Evolutionary conservation across 495 filamentous ascomycete genomes (phyloP), one percentile per base, ranked within the genome.

Genomic region (Lindgomyces ingoldianus): DNA sequence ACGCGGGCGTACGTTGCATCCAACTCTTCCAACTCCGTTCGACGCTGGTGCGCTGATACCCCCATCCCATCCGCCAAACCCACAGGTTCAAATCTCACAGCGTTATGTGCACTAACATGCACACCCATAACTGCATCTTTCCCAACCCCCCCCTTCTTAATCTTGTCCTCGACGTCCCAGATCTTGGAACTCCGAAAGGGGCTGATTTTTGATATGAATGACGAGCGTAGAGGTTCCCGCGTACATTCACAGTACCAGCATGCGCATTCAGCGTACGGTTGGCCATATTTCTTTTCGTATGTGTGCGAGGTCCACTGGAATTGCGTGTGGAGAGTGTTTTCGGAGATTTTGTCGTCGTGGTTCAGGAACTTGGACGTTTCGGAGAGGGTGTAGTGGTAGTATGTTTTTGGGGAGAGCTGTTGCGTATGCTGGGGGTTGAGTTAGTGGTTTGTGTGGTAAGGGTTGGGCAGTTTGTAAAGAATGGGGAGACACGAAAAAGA

Each of bases 241-340:
- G 89, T 84, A 21, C 87, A 84, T 70, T 94, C 91, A 77, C 91
- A 96, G 72, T 91, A 93, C 90, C 91, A 96, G 75, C 91, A 96
- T 3, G 86, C 91, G 71, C 91, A 96, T 74, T 90, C 88, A 27
- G 83, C 87, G 74, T 94, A 96, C 25, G 89, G 81, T 60, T 87
- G 81, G 8, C 79, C 77, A 68, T 80, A 86, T 18, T 75, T 78
- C 33, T 86, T 83, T 66, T 87, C 80, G 73, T 91, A 96, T 11
- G 70, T 75, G 67, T 85, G 87, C 72, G 78, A 83, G 0, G 92
- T 96, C 86, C 87, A 90, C 70, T 85, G 84, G 65, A 95, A 93
- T 44, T 80, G 80, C 14, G 76, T 75, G 49, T 81, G 84, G 26
- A 95, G 80, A 21, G 76, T 77, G 42, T 70, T 77, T 57, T 89